Conservation (phyloP, 345 rosid genomes). For the Eucalyptus globulus region DNA sequence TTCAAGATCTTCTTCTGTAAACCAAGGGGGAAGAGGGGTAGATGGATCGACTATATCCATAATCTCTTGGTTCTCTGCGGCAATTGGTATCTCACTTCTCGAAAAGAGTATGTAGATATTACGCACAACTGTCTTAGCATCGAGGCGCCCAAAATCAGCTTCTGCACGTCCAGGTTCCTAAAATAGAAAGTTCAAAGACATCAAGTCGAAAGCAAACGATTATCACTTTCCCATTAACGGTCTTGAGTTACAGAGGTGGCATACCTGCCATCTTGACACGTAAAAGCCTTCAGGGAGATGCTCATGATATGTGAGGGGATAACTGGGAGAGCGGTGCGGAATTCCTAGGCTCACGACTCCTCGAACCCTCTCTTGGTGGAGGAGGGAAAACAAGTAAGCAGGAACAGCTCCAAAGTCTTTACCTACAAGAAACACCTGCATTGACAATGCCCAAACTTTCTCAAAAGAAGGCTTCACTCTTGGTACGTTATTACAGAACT, state of each 20-base stretch:
- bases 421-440: slow-evolving; percentile 35
- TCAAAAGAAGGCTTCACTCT: not conserved
- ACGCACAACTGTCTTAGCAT: slow-evolving; percentile 41
- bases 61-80: slow-evolving; percentile 38
- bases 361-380: slow-evolving; percentile 28
- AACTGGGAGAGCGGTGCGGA: slow-evolving; percentile 21
- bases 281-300: slow-evolving; percentile 53
- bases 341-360: slow-evolving; percentile 40
- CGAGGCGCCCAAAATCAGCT: slow-evolving; percentile 48
- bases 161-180: slow-evolving; percentile 53
- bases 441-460: not conserved
- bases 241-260: not conserved
- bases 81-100: slow-evolving; percentile 40
- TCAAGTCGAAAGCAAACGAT: not conserved
- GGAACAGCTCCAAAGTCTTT: slow-evolving; percentile 37
- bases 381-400: slow-evolving; percentile 28
- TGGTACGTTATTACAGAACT: not conserved
- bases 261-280: slow-evolving; percentile 38
- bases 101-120: slow-evolving; percentile 43
- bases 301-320: not conserved
- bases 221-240: not conserved
- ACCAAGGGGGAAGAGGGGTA: slow-evolving; percentile 46
- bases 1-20: slow-evolving; percentile 37
- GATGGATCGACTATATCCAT: slow-evolving; percentile 47
- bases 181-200: not conserved